These are phyloP conservation scores for Cadophora luteo-olivacea DNA, from an alignment of 2,329 filamentous ascomycete species.

Conservation along the genomic window DNA sequence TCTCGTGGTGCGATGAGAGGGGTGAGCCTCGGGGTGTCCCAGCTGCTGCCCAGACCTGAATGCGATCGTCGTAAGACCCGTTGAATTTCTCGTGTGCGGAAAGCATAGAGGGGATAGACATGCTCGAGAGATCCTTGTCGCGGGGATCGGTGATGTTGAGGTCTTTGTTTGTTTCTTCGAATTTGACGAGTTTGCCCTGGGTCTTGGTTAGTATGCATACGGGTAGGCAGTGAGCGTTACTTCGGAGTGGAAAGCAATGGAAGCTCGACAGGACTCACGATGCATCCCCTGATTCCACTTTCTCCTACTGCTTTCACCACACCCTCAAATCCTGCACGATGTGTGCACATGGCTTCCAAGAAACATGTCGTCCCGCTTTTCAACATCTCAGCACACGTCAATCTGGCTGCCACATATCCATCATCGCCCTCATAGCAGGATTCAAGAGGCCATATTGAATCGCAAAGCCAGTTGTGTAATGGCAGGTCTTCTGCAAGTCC, in stretches of 20 bases:
- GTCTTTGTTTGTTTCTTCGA: constrained; percentile 46
- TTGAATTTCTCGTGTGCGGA: constrained; percentile 44
- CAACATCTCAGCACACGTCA: constrained; percentile 59
- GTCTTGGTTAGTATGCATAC: neutral
- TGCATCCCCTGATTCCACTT: constrained; percentile 48
- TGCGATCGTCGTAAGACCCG: constrained; percentile 49
- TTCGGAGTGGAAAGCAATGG: neutral
- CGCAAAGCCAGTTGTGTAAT: constrained; percentile 58
- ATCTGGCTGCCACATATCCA: constrained; percentile 55
- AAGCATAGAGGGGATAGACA: constrained; percentile 46
- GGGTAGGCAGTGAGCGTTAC: neutral
- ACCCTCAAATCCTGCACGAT: constrained; percentile 54
- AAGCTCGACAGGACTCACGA: constrained; percentile 18
- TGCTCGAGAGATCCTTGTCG: constrained; percentile 46
- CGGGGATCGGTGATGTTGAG: constrained; percentile 46
- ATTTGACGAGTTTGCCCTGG: constrained; percentile 49
- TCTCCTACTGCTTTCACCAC: constrained; percentile 52
- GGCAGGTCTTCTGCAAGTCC: constrained; percentile 57
- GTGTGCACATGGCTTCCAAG: constrained; percentile 57
- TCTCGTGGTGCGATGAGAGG: constrained; percentile 45
- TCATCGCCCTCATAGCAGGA: constrained; percentile 52
- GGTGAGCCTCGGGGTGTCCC: constrained; percentile 54
- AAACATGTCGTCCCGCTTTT: constrained; percentile 58
- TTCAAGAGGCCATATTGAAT: constrained; percentile 56
- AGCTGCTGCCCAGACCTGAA: constrained; percentile 56